Conservation (phyloP, 169 alveolate species). For the Toxoplasma gondii region DNA sequence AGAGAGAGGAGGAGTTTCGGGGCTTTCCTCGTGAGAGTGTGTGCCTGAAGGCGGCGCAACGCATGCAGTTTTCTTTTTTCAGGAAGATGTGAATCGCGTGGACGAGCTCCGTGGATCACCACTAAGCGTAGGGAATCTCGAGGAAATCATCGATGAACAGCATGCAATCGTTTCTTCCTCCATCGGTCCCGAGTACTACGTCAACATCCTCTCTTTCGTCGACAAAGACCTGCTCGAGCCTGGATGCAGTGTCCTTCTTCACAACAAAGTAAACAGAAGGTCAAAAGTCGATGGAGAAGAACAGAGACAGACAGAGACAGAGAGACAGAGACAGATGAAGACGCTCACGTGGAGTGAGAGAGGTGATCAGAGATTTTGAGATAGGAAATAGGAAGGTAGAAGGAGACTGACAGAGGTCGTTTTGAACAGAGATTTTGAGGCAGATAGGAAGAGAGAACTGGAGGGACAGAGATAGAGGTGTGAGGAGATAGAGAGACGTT, state of each 20-base stretch:
- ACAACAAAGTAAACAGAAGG: conserved; percentile 83
- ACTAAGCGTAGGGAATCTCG: conserved; percentile 97
- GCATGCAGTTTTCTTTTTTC: neutral
- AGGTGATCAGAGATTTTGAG: too few relatives aligned
- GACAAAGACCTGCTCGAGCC: conserved; percentile 98
- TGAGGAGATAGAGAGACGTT: too few relatives aligned
- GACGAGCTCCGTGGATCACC: conserved; percentile 98
- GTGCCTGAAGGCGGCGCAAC: too few relatives aligned
- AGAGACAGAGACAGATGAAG: too few relatives aligned
- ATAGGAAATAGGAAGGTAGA: too few relatives aligned
- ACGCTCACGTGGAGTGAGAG: too few relatives aligned
- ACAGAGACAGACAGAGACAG: too few relatives aligned
- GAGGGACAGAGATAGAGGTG: too few relatives aligned
- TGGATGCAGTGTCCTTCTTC: conserved; percentile 97
- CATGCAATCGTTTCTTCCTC: conserved; percentile 99
- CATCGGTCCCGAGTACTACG: conserved; percentile 98
- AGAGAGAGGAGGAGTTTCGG: neutral
- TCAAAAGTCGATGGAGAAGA: too few relatives aligned
- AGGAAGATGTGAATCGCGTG: conserved; percentile 76
- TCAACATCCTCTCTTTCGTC: conserved; percentile 96
- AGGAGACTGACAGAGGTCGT: too few relatives aligned
- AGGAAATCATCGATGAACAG: conserved; percentile 97
- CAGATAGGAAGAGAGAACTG: too few relatives aligned
- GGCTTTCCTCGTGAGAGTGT: neutral
- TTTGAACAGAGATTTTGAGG: too few relatives aligned